Base-by-base conservation (phyloP, 257 asterid species). In the Paulownia fortunei region DNA sequence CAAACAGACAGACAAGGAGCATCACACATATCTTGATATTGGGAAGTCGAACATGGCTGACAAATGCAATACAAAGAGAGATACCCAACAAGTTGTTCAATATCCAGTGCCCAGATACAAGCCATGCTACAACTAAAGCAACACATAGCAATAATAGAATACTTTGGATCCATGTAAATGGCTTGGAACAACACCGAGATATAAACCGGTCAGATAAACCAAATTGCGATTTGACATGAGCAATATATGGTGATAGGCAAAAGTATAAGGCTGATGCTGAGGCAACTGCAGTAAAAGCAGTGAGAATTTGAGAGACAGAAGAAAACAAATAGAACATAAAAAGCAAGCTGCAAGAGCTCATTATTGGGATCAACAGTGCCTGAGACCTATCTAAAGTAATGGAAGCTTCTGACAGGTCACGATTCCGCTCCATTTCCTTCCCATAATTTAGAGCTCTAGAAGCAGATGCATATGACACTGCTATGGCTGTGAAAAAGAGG, bases 261-360 rank as follows among this genome's bases (percentile, higher is more conserved):
- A 96, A 96, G 90, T 89, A 90, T 55, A 93, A 82, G 72, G 98
- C 88, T n/a, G 97, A 86, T n/a, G 84, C 95, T 0, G 98, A 91
- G 74, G 99, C 98, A 76, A 93, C 73, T 41, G 98, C 91, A 42
- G 97, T 93, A 79, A 96, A 93, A 79, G 84, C 97, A 8, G 98
- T 93, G 74, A 96, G 97, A 46, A 96, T 75, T 77, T 93, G 99
- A 24, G 99, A 93, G 80, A 96, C 90, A 0, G 98, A 93, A 60
- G 99, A 87, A 89, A 93, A 96, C 79, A 96, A 64, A 84, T 96
- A 96, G 88, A 96, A 96, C 99, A 96, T 96, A 80, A 96, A 79
- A 71, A 96, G 95, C 86, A 93, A 87, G 87, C 98, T 90, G 89
- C 92, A 96, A 63, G 98, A 93, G 87, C 99, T 93, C 97, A 96